Evolutionary conservation across 768 basidiomycete genomes (phyloP).

Genomic region (Lactifluus echinatus): DNA sequence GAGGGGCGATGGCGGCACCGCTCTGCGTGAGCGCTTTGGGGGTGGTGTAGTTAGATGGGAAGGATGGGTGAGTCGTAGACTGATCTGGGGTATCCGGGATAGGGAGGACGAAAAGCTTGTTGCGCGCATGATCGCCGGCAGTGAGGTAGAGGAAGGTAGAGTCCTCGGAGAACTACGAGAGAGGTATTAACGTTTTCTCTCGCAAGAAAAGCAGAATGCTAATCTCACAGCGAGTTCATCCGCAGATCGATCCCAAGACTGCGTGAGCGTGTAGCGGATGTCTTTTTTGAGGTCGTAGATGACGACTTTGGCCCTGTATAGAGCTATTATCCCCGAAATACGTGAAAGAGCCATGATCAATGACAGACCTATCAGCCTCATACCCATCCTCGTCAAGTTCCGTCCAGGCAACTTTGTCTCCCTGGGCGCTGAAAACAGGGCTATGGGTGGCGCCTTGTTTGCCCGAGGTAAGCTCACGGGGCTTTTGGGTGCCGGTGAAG

Average conservation of each 20-base stretch:
- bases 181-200: not conserved
- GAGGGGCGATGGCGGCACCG: slow-evolving; percentile 52
- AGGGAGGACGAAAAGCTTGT: slow-evolving; percentile 64
- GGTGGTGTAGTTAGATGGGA: slow-evolving; percentile 34
- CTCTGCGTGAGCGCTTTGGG: slow-evolving; percentile 54
- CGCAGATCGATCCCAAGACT: slow-evolving; percentile 81
- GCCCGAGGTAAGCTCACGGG: slow-evolving; percentile 71
- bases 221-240: slow-evolving; percentile 45
- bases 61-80: slow-evolving; percentile 45
- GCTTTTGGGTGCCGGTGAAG: slow-evolving; percentile 40
- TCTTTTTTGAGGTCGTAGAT: slow-evolving; percentile 64
- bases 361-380: slow-evolving; percentile 66
- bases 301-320: slow-evolving; percentile 58
- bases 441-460: slow-evolving; percentile 73
- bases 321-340: not conserved
- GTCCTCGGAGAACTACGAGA: slow-evolving; percentile 60
- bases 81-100: slow-evolving; percentile 51
- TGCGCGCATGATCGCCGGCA: slow-evolving; percentile 68
- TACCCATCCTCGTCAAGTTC: slow-evolving; percentile 84
- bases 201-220: not conserved
- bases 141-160: slow-evolving; percentile 62
- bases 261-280: slow-evolving; percentile 66
- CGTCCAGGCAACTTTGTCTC: slow-evolving; percentile 76
- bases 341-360: not conserved
- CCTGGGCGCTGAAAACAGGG: slow-evolving; percentile 60